A percentile compares a stretch with the other conserved stretches of the same genome.
Evolutionary conservation across 495 filamentous ascomycete genomes (phyloP).

Genomic region (Xeromyces bisporus): DNA sequence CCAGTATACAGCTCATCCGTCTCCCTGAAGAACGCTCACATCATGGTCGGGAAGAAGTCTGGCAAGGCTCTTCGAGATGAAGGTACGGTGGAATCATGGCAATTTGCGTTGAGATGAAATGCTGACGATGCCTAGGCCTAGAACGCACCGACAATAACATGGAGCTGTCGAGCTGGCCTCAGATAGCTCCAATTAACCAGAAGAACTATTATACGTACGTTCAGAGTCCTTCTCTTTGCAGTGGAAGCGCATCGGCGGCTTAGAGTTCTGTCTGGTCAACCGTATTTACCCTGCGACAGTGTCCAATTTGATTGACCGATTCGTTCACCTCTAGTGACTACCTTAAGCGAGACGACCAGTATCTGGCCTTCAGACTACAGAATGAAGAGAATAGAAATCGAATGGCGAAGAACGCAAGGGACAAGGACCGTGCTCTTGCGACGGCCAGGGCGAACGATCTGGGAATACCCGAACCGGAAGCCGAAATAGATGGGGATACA

Average conservation of each 20-base stretch:
- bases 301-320: not conserved
- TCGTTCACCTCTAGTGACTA: slow-evolving; percentile 52
- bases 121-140: slow-evolving; percentile 40
- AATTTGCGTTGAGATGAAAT: not conserved
- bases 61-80: slow-evolving; percentile 49
- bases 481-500: slow-evolving; percentile 41
- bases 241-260: no score
- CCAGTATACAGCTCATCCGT: not conserved
- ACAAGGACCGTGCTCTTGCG: slow-evolving; percentile 70
- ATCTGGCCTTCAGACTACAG: slow-evolving; percentile 71
- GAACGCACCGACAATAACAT: slow-evolving; percentile 96
- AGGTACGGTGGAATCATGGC: slow-evolving; percentile 22
- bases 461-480: slow-evolving; percentile 30
- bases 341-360: slow-evolving; percentile 94
- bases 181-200: slow-evolving; percentile 84
- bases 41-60: slow-evolving; percentile 49
- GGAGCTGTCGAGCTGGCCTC: slow-evolving; percentile 85
- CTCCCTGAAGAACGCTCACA: slow-evolving; percentile 4
- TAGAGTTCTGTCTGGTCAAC: no score
- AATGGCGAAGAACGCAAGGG: slow-evolving; percentile 68
- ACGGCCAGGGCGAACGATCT: slow-evolving; percentile 36
- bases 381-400: slow-evolving; percentile 63
- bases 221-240: no score
- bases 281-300: no score
- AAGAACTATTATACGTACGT: slow-evolving; percentile 99